Conservation (phyloP, 768 basidiomycete species). For the Fistulinella prunicolor region DNA sequence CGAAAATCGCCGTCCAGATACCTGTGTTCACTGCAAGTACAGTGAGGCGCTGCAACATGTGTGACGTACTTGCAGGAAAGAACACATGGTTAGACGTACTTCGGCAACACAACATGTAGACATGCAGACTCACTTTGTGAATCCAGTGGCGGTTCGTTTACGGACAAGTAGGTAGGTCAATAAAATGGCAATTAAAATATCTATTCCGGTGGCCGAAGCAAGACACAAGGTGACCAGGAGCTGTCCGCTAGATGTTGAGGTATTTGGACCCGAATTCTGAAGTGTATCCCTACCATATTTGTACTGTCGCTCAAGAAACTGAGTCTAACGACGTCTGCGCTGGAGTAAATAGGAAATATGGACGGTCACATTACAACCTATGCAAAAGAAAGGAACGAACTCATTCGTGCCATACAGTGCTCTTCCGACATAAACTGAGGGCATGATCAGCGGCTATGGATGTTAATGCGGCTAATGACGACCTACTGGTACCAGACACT, state of each 20-base stretch:
- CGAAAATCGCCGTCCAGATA: conserved; percentile 49
- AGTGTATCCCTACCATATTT: neutral
- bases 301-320: neutral
- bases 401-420: neutral
- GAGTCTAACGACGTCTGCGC: neutral
- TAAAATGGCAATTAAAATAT: conserved; percentile 4
- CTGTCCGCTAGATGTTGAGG: neutral
- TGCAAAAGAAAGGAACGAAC: neutral
- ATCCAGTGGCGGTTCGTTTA: neutral
- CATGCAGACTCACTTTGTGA: conserved; percentile 1
- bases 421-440: conserved; percentile 3
- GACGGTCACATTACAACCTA: neutral
- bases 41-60: conserved; percentile 6
- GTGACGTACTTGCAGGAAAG: conserved; percentile 9
- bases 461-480: neutral
- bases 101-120: no score
- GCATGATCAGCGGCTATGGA: neutral
- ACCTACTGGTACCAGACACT: conserved; percentile 7
- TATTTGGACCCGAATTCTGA: neutral
- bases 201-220: conserved; percentile 3
- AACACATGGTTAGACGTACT: neutral
- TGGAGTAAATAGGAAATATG: neutral
- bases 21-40: conserved; percentile 24
- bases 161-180: conserved; percentile 5
- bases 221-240: neutral